Percentiles rank a stretch among this genome's conserved stretches.
These are phyloP conservation scores for Cyberlindnera mycetangii DNA, from an alignment of 805 yeast genomes.

Conservation along the genomic window DNA sequence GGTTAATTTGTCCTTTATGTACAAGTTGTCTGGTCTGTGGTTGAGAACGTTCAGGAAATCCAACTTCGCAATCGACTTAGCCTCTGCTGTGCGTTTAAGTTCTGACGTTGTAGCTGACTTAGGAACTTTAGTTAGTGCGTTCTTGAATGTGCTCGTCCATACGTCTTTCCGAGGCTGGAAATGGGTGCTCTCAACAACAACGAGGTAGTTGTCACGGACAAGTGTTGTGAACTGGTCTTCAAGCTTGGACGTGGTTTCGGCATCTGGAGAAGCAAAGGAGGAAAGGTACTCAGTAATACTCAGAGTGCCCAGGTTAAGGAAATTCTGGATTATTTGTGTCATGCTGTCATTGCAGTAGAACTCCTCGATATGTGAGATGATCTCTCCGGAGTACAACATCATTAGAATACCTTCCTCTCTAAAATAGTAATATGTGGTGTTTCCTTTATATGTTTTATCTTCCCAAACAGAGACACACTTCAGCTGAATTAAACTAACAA, in stretches of 20 bases:
- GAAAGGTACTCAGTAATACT: constrained; percentile 49
- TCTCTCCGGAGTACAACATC: constrained; percentile 74
- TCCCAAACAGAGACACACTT: constrained; percentile 69
- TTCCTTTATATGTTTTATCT: constrained; percentile 33
- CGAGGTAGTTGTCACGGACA: constrained; percentile 47
- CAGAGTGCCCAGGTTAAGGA: constrained; percentile 68
- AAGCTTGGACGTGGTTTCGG: constrained; percentile 27
- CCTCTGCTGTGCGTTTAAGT: constrained; percentile 54
- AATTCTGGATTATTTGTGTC: constrained; percentile 64
- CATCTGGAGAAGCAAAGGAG: constrained; percentile 28
- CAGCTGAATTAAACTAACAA: constrained; percentile 77
- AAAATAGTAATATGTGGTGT: constrained; percentile 49
- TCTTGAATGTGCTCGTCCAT: constrained; percentile 40
- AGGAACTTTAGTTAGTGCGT: constrained; percentile 38
- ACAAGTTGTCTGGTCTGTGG: constrained; percentile 29
- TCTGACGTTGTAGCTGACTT: constrained; percentile 45
- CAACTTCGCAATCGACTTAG: constrained; percentile 47
- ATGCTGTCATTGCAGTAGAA: constrained; percentile 38
- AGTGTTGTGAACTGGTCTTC: constrained; percentile 42
- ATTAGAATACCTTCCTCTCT: constrained; percentile 62
- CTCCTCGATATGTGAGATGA: constrained; percentile 52
- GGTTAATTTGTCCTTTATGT: constrained; percentile 33
- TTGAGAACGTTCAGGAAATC: constrained; percentile 37
- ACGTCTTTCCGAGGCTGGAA: constrained; percentile 36
- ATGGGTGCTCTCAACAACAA: constrained; percentile 41